Evolutionary conservation across 1,284 basidiomycete species (phyloP).

Genomic region (Vanrija pseudolonga): DNA sequence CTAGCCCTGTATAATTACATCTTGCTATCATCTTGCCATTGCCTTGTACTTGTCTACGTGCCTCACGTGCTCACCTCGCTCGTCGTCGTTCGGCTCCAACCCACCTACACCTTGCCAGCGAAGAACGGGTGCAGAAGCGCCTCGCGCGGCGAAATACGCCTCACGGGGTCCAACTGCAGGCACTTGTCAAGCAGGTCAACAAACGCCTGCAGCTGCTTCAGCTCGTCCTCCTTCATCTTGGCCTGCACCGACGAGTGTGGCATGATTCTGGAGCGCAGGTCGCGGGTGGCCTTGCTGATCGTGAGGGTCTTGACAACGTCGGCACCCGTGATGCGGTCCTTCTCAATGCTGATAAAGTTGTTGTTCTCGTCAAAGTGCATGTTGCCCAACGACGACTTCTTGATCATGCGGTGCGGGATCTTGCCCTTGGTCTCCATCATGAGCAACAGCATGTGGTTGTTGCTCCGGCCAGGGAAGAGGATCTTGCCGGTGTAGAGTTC

Average conservation of each 20-base stretch:
- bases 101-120: slow-evolving; percentile 18
- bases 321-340: slow-evolving; percentile 72
- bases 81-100: too few species aligned
- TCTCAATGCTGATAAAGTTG: slow-evolving; percentile 63
- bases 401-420: slow-evolving; percentile 89
- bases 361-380: slow-evolving; percentile 88
- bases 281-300: slow-evolving; percentile 75
- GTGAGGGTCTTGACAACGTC: slow-evolving; percentile 76
- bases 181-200: slow-evolving; percentile 91
- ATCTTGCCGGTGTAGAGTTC: slow-evolving; percentile 99
- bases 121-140: slow-evolving; percentile 85
- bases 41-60: background rate
- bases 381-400: slow-evolving; percentile 85
- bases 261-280: slow-evolving; percentile 76
- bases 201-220: slow-evolving; percentile 74
- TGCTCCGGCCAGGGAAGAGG: slow-evolving; percentile 90
- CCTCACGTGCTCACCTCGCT: too few species aligned
- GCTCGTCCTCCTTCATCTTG: slow-evolving; percentile 83
- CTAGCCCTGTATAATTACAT: background rate
- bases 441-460: slow-evolving; percentile 95
- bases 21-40: background rate
- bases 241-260: slow-evolving; percentile 63
- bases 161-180: slow-evolving; percentile 80
- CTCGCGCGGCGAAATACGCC: slow-evolving; percentile 80
- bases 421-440: slow-evolving; percentile 97